A percentile compares a stretch with the other conserved stretches of the same genome.
Conservation (phyloP, 495 filamentous ascomycete genomes). For the Neurospora intermedia region DNA sequence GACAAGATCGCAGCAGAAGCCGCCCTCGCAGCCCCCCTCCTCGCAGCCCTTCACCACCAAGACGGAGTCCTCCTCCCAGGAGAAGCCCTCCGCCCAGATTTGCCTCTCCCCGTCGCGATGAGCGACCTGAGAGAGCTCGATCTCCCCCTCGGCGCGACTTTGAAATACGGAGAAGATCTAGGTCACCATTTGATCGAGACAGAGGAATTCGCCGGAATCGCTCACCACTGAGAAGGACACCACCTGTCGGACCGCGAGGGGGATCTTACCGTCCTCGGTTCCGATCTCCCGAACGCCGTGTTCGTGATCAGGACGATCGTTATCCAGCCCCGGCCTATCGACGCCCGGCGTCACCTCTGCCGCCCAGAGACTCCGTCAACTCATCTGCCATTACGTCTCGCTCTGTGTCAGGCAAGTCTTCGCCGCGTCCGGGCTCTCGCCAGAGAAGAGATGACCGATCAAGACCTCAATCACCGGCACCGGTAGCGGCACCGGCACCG, state of each 20-base stretch:
- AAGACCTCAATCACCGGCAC: conserved; percentile 26
- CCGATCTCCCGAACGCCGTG: conserved; percentile 33
- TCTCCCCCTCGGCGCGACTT: conserved; percentile 20
- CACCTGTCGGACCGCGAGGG: conserved; percentile 23
- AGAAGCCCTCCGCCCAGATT: conserved; percentile 24
- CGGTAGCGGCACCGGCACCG: conserved; percentile 3
- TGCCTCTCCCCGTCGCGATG: conserved; percentile 33
- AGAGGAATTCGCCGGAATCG: conserved; percentile 26
- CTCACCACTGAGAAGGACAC: conserved; percentile 27
- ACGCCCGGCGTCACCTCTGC: conserved; percentile 24
- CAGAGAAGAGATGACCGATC: conserved; percentile 34
- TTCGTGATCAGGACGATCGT: conserved; percentile 34
- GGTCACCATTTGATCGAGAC: conserved; percentile 36
- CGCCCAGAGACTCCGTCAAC: conserved; percentile 30
- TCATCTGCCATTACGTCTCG: conserved; percentile 33
- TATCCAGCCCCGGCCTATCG: conserved; percentile 25
- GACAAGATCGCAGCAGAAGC: conserved; percentile 29
- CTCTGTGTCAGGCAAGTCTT: conserved; percentile 31
- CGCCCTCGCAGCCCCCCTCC: conserved; percentile 27
- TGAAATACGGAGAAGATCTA: conserved; percentile 29
- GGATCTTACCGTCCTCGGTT: conserved; percentile 33
- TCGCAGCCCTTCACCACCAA: conserved; percentile 18
- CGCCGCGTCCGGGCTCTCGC: conserved; percentile 29
- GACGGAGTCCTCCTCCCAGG: conserved; percentile 25
- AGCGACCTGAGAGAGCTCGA: conserved; percentile 13